Base-by-base conservation (phyloP, 2,329 filamentous ascomycete genomes). In the Neurospora sp. region DNA sequence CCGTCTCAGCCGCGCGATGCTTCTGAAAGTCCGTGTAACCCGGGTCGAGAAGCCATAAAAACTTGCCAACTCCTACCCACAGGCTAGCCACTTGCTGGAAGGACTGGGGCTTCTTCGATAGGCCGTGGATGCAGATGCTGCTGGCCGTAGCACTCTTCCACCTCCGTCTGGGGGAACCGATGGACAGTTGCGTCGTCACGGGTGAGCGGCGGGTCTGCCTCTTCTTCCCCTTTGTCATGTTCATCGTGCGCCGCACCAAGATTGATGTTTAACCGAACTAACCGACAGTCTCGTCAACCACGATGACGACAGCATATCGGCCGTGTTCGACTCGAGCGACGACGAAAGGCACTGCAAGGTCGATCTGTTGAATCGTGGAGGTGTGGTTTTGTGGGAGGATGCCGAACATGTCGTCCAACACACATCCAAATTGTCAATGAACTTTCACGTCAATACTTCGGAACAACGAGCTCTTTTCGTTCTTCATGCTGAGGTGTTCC, bases 11-110 rank as follows among this genome's bases (percentile, higher is more conserved):
- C 66, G 19, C 0, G 69, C 36, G 28, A 67, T 17, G 11, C 17
- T 19, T 38, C 69, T 70, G 37, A 37, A 70, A 37, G 69, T 39
- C 6, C 1, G 69, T 67, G 41, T 28, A 43, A 19, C 40, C 40
- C 66, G 38, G 65, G 46, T 68, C 69, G 66, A 70, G 66, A 66
- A 62, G 52, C 69, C 46, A 68, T 70, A 28, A 70, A 70, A 69
- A 68, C 12, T 17, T 66, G 43, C 69, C 69, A 70, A 70, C 23
- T 68, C 69, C 66, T 68, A 70, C 46, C 66, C 69, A 57, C 38
- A 33, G 33, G 69, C 38, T 62, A 33, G 12, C 6, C 23, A 33
- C 52, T 57, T 33, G 23, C 23, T 57, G 52, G 23, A 57, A 57
- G 52, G 52, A 62, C 23, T 62, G 23, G 52, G 12, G 52, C 52